Base-by-base conservation (phyloP, 345 rosid species). In the Eucalyptus marginata region DNA sequence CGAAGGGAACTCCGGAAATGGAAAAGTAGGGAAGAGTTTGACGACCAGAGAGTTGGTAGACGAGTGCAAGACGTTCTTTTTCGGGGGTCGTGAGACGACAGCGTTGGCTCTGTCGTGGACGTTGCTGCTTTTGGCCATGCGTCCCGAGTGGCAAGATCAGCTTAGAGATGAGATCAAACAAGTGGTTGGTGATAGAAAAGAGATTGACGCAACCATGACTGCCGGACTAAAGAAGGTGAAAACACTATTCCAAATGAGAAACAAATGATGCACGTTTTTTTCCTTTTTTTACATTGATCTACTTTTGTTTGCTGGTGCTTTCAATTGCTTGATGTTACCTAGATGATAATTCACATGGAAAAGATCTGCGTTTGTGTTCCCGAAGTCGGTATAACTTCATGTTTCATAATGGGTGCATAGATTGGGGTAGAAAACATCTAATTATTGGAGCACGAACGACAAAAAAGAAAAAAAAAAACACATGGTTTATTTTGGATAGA, bases 1-100 rank as follows among this genome's bases (percentile, higher is more conserved):
- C 20, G 90, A 62, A 49, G 96, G 93, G 31, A 93, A 92, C 68
- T 27, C 14, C 31, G 68, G 13, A 59, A 59, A 27, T 59, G 68
- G 68, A 2, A 94, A 94, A 47, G 93, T 92, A 2, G 86, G 86
- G 51, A 95, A 93, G 93, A 92, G 80, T 13, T 86, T 97, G 87
- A 93, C 95, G 27, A 89, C 95, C 4, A 89, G 93, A 81, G 96
- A 96, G 88, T 90, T 97, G 25, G 95, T 97, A 1, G 99, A 96
- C 40, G 98, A 97, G 92, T 96, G 99, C 93, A 96, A 97, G 90
- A 96, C 98, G 24, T 96, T 97, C 91, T 96, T 96, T 93, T 97
- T 97, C 62, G 97, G 93, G 36, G 99, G 99, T 11, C 98, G 96
- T 50, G 99, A 96, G 90, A 96, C 99, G 10, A 97, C 98, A 3